Percentiles rank a stretch among this genome's conserved stretches.
phyloP scores from a whole-genome alignment of 2,329 filamentous ascomycete genomes.

The Colletotrichum abscissum region DNA sequence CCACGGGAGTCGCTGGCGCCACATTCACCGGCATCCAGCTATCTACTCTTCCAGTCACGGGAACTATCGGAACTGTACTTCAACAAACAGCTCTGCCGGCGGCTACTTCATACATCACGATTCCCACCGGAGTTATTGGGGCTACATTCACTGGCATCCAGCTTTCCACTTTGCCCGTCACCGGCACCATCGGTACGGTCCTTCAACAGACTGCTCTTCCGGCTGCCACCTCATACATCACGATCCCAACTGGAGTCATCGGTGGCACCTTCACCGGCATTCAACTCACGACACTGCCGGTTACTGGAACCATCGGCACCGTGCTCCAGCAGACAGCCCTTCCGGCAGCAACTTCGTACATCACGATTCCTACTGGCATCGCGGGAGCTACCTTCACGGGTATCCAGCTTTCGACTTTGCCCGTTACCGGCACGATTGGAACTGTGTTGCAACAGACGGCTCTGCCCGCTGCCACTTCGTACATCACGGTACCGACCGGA shows the following conservation, averaged over 20 bases:
- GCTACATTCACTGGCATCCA: slow-evolving; percentile 12
- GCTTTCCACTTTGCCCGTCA: not conserved
- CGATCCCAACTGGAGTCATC: not conserved
- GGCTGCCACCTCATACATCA: not conserved
- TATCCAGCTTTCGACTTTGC: not conserved
- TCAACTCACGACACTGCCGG: not conserved
- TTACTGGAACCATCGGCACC: not conserved
- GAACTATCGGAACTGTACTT: slow-evolving; percentile 2
- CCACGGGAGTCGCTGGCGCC: slow-evolving; percentile 1
- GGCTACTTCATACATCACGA: slow-evolving; percentile 4
- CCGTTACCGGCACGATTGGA: not conserved
- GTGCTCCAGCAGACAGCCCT: not conserved
- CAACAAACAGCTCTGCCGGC: slow-evolving; percentile 9
- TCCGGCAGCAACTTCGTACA: not conserved
- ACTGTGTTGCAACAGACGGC: not conserved
- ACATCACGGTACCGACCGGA: not conserved
- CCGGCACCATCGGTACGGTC: not conserved
- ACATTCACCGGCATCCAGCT: not conserved
- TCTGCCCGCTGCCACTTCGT: not conserved
- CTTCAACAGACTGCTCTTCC: slow-evolving; percentile 5
- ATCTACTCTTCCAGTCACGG: not conserved
- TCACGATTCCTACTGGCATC: not conserved
- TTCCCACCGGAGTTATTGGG: not conserved
- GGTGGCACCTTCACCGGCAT: not conserved
- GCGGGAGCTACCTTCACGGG: not conserved